phyloP scores from a whole-genome alignment of 768 basidiomycete species.

The Trametopsis cervina region DNA sequence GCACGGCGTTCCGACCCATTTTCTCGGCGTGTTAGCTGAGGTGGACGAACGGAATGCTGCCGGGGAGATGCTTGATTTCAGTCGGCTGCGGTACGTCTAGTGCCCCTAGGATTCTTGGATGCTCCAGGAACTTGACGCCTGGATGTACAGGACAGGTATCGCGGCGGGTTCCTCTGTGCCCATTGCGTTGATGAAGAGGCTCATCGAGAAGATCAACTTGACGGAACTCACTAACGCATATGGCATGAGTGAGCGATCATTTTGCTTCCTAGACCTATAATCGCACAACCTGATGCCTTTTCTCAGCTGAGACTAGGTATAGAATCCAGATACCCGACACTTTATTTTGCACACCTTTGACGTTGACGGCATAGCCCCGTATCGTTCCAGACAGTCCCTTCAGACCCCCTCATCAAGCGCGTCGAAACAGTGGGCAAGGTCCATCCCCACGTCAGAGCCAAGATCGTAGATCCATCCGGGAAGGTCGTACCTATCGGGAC shows the following conservation, averaged over 20 bases:
- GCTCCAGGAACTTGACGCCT: background rate
- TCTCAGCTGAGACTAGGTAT: slow-evolving; percentile 67
- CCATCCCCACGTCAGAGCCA: slow-evolving; percentile 73
- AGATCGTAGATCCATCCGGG: slow-evolving; percentile 52
- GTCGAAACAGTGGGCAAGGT: slow-evolving; percentile 78
- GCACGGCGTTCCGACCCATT: slow-evolving; percentile 85
- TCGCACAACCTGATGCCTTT: background rate
- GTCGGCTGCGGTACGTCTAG: slow-evolving; percentile 45
- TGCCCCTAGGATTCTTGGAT: background rate
- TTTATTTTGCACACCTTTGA: background rate
- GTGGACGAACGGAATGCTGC: slow-evolving; percentile 44
- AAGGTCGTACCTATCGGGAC: slow-evolving; percentile 59
- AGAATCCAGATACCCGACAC: background rate
- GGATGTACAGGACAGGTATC: slow-evolving; percentile 61
- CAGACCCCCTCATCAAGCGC: slow-evolving; percentile 64
- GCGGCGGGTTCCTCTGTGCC: slow-evolving; percentile 77
- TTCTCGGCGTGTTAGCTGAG: slow-evolving; percentile 66
- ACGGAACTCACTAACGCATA: slow-evolving; percentile 71
- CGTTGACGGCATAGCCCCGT: slow-evolving; percentile 49
- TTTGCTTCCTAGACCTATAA: background rate
- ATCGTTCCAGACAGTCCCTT: slow-evolving; percentile 71
- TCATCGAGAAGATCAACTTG: slow-evolving; percentile 63
- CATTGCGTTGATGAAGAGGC: slow-evolving; percentile 68
- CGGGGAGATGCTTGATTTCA: slow-evolving; percentile 42
- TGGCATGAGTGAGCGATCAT: slow-evolving; percentile 68